These are phyloP conservation scores for Mycena belliarum DNA, from an alignment of 768 basidiomycete genomes.

Conservation along the genomic window DNA sequence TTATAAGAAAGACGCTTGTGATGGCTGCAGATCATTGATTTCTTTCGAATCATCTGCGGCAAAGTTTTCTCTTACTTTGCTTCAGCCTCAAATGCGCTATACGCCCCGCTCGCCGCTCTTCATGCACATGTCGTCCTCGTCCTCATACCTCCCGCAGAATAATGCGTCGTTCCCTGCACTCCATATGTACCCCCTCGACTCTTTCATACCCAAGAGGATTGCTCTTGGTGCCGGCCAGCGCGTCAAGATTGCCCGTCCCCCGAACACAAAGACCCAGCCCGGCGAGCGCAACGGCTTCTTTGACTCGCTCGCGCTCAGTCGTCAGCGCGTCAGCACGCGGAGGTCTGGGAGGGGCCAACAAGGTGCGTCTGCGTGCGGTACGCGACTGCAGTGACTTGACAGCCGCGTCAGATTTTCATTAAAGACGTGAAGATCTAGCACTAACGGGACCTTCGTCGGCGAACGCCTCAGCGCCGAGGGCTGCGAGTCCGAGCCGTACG, in stretches of 20 bases:
- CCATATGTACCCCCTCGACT: constrained; percentile 88
- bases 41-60: too few species aligned
- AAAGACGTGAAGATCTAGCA: constrained; percentile 98
- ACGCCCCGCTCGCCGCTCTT: not conserved
- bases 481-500: constrained; percentile 87
- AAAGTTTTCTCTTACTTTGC: too few species aligned
- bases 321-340: constrained; percentile 96
- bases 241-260: constrained; percentile 93
- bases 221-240: constrained; percentile 66
- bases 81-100: too few species aligned
- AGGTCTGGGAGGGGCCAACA: constrained; percentile 90
- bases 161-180: constrained; percentile 36
- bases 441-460: constrained; percentile 97
- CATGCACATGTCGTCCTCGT: constrained; percentile 8
- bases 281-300: constrained; percentile 95
- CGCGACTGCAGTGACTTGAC: not conserved
- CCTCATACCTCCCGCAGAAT: constrained; percentile 6
- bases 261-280: constrained; percentile 93
- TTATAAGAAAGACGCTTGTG: too few species aligned
- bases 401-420: constrained; percentile 77
- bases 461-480: constrained; percentile 90
- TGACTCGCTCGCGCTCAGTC: constrained; percentile 89
- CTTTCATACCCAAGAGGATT: constrained; percentile 93
- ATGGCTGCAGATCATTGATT: too few species aligned
- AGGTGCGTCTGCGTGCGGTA: constrained; percentile 50